A percentile compares a stretch with the other conserved stretches of the same genome.
Evolutionary conservation across 192 early-diverging fungal genomes (phyloP).

Genomic region (Coemansia sp.): DNA sequence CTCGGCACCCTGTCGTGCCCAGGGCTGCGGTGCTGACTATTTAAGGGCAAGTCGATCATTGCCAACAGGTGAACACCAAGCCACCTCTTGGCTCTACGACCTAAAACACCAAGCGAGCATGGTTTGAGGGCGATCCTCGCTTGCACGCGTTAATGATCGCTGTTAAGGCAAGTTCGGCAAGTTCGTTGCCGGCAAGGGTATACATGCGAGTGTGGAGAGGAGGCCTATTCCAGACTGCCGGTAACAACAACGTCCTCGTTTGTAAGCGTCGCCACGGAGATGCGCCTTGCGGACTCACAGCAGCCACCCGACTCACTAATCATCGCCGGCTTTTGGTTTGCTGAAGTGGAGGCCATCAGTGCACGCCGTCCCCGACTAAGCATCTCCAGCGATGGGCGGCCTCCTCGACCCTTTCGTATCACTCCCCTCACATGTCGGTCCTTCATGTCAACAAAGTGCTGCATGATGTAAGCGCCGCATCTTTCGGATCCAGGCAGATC

Average conservation of each 20-base stretch:
- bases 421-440: slow-evolving; percentile 61
- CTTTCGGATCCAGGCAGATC: slow-evolving; percentile 75
- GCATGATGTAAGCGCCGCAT: slow-evolving; percentile 76
- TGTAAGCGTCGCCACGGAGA: slow-evolving; percentile 29
- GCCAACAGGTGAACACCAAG: neutral
- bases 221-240: neutral
- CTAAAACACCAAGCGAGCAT: neutral
- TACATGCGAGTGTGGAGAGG: too few species aligned
- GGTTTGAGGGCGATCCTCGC: neutral
- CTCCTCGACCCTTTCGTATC: slow-evolving; percentile 54
- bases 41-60: neutral
- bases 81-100: neutral
- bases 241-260: neutral
- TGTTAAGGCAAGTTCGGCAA: too few species aligned
- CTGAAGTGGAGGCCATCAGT: slow-evolving; percentile 27
- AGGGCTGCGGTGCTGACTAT: neutral
- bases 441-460: slow-evolving; percentile 70
- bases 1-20: neutral
- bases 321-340: neutral
- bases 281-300: slow-evolving; percentile 11
- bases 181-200: too few species aligned
- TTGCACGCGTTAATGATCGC: too few species aligned
- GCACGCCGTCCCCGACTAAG: slow-evolving; percentile 50
- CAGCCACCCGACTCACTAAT: neutral
- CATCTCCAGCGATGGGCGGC: slow-evolving; percentile 37